Base-by-base conservation (phyloP, 495 filamentous ascomycete species). In the Penicillium coffeae region DNA sequence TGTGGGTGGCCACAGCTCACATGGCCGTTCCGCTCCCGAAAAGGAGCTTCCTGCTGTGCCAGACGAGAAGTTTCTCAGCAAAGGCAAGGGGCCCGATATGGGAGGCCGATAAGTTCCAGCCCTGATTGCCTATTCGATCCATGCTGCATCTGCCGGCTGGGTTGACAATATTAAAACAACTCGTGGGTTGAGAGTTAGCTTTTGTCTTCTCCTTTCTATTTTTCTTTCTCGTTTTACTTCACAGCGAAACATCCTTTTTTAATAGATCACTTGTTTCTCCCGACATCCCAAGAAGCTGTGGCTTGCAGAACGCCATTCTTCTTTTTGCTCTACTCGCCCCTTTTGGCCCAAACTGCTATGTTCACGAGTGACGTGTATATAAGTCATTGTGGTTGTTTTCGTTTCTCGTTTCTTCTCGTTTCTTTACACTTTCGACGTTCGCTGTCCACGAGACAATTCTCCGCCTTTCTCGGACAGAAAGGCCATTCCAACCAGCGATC, bases 1-100 rank as follows among this genome's bases (percentile, higher is more conserved):
- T 46, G 81, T 84, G 15, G 82, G 84, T 3, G 79, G 81, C 38
- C 65, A 68, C 14, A 72, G 68, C 46, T 63, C 63, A 51, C 63
- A 64, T 25, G 63, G 65, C 10, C 61, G 50, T 27, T 55, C 64
- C 12, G 51, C 48, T 16, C 38, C 52, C 35, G 77, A 82, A 25
- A 83, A 84, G 59, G 76, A 74, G 6, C 50, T 84, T 8, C 80
- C 81, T 9, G 74, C 79, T 6, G 55, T 80, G 12, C 80, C 81
- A 7, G 34, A 21, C 18, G 52, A 65, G 9, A 51, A 45, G 47
- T 13, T 59, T 25, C 48, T 46, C 12, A 36, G 58, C 48, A 68
- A 71, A 55, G 58, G 56, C 34, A 69, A 64, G 45, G 57, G 47
- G 37, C 37, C 51, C 22, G 47, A 56, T 40, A 58, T 51, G 34